A percentile compares a stretch with the other conserved stretches of the same genome.
Conservation (phyloP, 176 grass and related monocot genomes). For the Poa pratensis region DNA sequence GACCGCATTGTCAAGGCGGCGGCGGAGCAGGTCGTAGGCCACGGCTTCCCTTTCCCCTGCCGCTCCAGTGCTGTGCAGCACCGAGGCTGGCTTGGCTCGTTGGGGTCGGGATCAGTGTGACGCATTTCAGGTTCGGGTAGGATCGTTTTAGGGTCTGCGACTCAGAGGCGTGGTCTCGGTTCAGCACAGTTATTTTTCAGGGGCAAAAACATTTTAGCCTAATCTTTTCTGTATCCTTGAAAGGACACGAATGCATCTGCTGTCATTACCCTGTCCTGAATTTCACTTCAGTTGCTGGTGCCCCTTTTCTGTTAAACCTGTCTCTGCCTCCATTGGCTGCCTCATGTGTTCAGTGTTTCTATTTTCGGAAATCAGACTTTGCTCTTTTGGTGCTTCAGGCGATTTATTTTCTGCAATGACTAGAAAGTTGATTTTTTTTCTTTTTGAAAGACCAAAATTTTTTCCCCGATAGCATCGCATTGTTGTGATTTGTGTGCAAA, state of each 20-base stretch:
- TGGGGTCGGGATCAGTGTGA: not conserved
- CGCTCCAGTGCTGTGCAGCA: not conserved
- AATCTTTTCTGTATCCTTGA: too few relatives aligned
- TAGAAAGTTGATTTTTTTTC: not conserved
- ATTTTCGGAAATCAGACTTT: too few relatives aligned
- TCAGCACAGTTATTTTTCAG: not conserved
- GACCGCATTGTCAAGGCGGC: not conserved
- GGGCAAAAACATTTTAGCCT: not conserved
- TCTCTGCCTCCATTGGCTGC: too few relatives aligned
- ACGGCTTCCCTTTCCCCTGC: not conserved
- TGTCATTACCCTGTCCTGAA: too few relatives aligned
- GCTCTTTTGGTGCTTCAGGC: too few relatives aligned
- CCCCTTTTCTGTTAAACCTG: too few relatives aligned
- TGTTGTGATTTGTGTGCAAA: constrained; percentile 4
- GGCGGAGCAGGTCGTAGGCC: not conserved
- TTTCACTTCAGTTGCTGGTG: too few relatives aligned
- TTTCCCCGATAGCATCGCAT: not conserved
- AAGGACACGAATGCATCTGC: too few relatives aligned
- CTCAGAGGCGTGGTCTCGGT: too few relatives aligned
- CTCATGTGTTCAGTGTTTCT: too few relatives aligned
- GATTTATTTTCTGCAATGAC: constrained; percentile 1
- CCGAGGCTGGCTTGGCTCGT: not conserved
- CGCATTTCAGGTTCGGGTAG: too few relatives aligned
- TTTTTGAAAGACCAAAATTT: not conserved
- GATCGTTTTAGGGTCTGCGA: too few relatives aligned